Evolutionary conservation across 805 yeast genomes (phyloP), one percentile per base, ranked within the genome.

Genomic region (Nematodospora valgi): DNA sequence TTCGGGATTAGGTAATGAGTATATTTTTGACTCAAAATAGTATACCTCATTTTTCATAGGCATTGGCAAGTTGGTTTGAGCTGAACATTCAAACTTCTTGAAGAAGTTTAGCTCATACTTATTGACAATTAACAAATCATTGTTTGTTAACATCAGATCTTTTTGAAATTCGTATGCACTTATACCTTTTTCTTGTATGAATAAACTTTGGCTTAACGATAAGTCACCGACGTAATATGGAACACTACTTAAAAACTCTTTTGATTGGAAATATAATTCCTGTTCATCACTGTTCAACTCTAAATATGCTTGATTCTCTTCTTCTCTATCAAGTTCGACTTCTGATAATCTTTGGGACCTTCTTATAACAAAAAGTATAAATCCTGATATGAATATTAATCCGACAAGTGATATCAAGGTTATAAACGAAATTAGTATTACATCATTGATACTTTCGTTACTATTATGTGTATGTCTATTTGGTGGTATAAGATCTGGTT

Each of bases 151-250:
- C 58, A 74, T 72, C 7, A 68, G 56, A 49, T 73, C 74, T 15
- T 81, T 78, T 34, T 67, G 70, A 52, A 93, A 91, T 48, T 89
- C 95, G 86, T 94, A 89, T 1, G 97, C 98, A 11, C 72, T 61
- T 1, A 89, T 82, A 2, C 95, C 96, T 54, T 86, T 88, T 44
- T 87, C 95, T 46, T 87, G 95, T 18, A 86, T 85, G 14, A 70
- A 54, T 54, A 81, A 59, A 41, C 69, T 70, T 56, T 84, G 89
- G 19, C 83, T 71, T 24, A 82, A 27, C 55, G 73, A 36, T 48
- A 76, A 55, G 6, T 71, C 67, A 8, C 78, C 78, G 29, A 52
- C 44, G 12, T 50, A 21, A 32, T 54, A 61, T 8, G 71, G 67
- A 37, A 65, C 61, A 15, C 51, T 44, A 5, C 45, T 40, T 19